A percentile compares a stretch with the other conserved stretches of the same genome.
phyloP scores from a whole-genome alignment of 345 rosid species.

The Brassica carinata region DNA sequence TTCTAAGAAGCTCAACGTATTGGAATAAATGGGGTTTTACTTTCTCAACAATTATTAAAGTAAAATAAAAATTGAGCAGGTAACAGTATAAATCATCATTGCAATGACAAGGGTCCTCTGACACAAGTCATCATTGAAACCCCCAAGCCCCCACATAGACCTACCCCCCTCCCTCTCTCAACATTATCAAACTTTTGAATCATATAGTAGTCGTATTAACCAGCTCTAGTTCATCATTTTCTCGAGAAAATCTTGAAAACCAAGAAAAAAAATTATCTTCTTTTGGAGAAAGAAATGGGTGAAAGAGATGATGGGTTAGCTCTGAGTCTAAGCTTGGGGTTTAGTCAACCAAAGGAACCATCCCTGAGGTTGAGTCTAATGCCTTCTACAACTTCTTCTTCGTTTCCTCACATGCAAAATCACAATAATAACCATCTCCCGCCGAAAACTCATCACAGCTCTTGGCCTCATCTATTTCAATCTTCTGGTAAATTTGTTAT shows the following conservation, averaged over 20 bases:
- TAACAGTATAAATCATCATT: conserved; percentile 45
- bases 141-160: conserved; percentile 22
- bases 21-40: conserved; percentile 1
- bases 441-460: conserved; percentile 32
- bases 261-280: not conserved
- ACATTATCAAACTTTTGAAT: not conserved
- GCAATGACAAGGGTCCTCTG: conserved; percentile 55
- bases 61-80: conserved; percentile 4
- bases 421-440: conserved; percentile 12
- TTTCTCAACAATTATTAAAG: conserved; percentile 11
- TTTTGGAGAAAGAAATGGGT: conserved; percentile 44
- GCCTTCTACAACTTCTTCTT: conserved; percentile 39
- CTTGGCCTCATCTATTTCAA: conserved; percentile 53
- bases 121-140: conserved; percentile 62
- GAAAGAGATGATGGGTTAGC: conserved; percentile 61
- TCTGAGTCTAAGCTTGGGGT: conserved; percentile 37
- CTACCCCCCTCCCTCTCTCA: conserved; percentile 21
- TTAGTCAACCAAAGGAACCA: conserved; percentile 39
- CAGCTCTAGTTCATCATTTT: conserved; percentile 37
- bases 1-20: conserved; percentile 25
- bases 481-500: conserved; percentile 46
- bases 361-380: conserved; percentile 50
- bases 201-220: conserved; percentile 43
- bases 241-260: conserved; percentile 24
- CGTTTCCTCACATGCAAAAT: conserved; percentile 38